A percentile compares a stretch with the other conserved stretches of the same genome.
Evolutionary conservation across 208 protist genomes (phyloP).

Genomic region (Crithidia fasciculata): DNA sequence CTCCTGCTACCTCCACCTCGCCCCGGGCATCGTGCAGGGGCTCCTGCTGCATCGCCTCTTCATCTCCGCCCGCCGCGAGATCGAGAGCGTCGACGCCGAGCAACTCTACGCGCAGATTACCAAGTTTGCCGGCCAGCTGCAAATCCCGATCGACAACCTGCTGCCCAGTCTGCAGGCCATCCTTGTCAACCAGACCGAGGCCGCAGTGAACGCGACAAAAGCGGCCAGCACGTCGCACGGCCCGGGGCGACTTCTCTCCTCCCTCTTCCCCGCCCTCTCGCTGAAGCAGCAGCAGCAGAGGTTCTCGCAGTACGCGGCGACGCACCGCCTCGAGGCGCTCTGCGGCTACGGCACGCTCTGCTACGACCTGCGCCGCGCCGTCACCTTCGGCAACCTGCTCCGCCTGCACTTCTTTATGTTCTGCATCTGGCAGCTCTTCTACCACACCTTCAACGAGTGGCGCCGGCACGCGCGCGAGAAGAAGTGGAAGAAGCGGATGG

Average conservation of each 20-base stretch:
- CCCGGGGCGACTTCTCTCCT: constrained; percentile 17
- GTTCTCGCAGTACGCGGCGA: constrained; percentile 37
- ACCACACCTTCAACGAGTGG: constrained; percentile 62
- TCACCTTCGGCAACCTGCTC: constrained; percentile 54
- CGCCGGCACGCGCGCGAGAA: constrained; percentile 35
- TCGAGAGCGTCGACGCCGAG: constrained; percentile 41
- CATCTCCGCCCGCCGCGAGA: constrained; percentile 46
- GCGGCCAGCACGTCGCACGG: background rate
- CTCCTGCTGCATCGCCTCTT: constrained; percentile 65
- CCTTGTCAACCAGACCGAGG: constrained; percentile 17
- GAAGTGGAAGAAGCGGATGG: constrained; percentile 29
- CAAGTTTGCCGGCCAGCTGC: constrained; percentile 21
- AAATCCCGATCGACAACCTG: constrained; percentile 28
- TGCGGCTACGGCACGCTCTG: constrained; percentile 57
- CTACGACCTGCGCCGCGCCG: constrained; percentile 51
- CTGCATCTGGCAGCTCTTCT: constrained; percentile 64
- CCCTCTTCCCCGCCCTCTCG: constrained; percentile 14
- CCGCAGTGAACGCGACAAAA: constrained; percentile 11
- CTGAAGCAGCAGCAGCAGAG: constrained; percentile 25
- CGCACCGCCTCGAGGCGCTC: constrained; percentile 39
- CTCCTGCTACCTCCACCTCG: constrained; percentile 70
- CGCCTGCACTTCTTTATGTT: constrained; percentile 71
- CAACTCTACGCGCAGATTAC: constrained; percentile 35
- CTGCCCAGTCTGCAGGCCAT: constrained; percentile 31
- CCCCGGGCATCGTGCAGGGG: constrained; percentile 54